Evolutionary conservation across 805 yeast genomes (phyloP), one percentile per base, ranked within the genome.

Genomic region (Monosporozyma servazzii): DNA sequence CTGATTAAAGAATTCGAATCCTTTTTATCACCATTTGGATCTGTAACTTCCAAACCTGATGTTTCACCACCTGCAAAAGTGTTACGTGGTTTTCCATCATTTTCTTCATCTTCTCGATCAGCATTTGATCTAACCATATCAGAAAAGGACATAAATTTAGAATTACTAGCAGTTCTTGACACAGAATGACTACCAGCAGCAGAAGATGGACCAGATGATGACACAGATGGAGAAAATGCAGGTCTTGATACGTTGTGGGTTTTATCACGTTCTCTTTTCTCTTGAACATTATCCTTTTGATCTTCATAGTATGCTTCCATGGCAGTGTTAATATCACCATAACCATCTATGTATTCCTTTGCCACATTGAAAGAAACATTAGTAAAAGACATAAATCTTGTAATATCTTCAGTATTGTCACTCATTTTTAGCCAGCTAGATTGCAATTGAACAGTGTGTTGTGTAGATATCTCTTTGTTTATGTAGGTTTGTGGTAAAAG

Each of bases 21-120:
- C 52, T 72, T 67, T 51, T 70, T 70, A 27, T 31, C 44, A 3
- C 21, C 45, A 56, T 74, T 74, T 23, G 93, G 93, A 61, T 86
- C 86, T 58, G 87, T 88, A 20, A 86, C 90, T 64, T 84, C 86
- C 56, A 86, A 71, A 4, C 82, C 93, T 1, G 90, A 84, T 52
- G 86, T 86, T 64, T 85, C 84, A 45, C 73, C 88, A 48, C 78
- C 78, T 0, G 86, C 83, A 67, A 78, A 82, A 54, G 81, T 77
- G 59, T 81, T 80, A 52, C 83, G 77, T 39, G 75, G 76, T 52
- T 79, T 82, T 54, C 77, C 81, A 5, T 41, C 44, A 41, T 41
- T 41, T n/a, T 73, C 79, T 7, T 73, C 77, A 17, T 71, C 72
- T 10, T 71, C 77, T 17, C 68, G 69, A 23, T 68, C 69, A 20